A percentile compares a stretch with the other conserved stretches of the same genome.
phyloP scores from a whole-genome alignment of 495 filamentous ascomycete species.

The Lasiosphaeris hirsuta region DNA sequence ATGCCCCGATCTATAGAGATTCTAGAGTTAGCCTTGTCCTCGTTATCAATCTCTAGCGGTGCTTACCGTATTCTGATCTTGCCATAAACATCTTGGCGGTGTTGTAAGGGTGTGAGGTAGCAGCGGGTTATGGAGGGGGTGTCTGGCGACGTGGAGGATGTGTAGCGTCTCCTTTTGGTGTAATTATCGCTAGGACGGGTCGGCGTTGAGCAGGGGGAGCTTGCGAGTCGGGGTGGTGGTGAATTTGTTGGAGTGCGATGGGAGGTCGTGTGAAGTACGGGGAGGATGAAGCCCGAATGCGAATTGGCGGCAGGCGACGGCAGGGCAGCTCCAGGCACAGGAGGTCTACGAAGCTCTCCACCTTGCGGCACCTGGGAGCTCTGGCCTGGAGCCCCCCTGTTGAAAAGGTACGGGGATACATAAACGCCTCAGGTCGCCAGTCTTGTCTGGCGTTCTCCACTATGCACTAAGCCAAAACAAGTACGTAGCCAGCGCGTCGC shows the following conservation, averaged over 20 bases:
- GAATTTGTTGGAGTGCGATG: conserved; percentile 10
- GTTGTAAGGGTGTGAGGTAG: conserved; percentile 19
- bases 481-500: not conserved
- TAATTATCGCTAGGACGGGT: not conserved
- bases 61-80: conserved; percentile 95
- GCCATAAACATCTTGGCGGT: conserved; percentile 93
- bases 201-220: not conserved
- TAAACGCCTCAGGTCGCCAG: conserved; percentile 13
- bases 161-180: not conserved
- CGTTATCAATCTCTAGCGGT: not conserved
- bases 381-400: conserved; percentile 14
- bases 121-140: not conserved
- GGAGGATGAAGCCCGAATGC: conserved; percentile 33
- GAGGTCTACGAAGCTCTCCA: conserved; percentile 29
- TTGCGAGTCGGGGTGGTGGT: not conserved
- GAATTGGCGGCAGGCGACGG: conserved; percentile 4
- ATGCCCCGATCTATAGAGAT: conserved; percentile 84
- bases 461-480: not conserved
- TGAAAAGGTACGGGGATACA: conserved; percentile 1
- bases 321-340: conserved; percentile 32
- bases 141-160: too few relatives aligned
- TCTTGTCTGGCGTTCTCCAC: conserved; percentile 7
- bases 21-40: conserved; percentile 29
- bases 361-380: conserved; percentile 14
- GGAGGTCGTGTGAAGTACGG: conserved; percentile 21